Percentiles rank a stretch among this genome's conserved stretches.
These are phyloP conservation scores for Linaria vulgaris DNA, from an alignment of 257 asterid genomes.

Conservation along the genomic window DNA sequence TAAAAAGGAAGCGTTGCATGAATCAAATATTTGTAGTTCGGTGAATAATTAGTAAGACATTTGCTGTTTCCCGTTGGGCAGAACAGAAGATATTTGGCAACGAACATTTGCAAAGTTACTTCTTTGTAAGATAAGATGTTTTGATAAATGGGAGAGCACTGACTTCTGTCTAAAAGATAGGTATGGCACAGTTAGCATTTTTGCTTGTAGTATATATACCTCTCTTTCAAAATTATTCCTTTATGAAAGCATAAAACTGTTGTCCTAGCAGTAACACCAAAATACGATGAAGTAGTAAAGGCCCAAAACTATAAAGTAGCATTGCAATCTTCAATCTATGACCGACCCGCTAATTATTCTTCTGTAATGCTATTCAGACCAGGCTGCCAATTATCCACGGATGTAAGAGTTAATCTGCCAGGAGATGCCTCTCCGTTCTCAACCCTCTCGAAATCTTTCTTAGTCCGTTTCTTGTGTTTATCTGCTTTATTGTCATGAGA, in stretches of 20 bases:
- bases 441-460: constrained; percentile 2
- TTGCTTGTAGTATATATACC: no score
- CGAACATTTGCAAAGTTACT: no score
- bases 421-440: constrained; percentile 24
- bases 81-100: no score
- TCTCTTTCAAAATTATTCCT: no score
- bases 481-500: background rate
- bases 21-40: background rate
- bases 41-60: background rate
- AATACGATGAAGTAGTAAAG: background rate
- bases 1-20: no score
- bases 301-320: background rate
- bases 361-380: constrained; percentile 33
- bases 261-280: background rate
- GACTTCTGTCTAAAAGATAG: background rate
- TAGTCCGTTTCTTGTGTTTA: constrained; percentile 5
- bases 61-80: background rate
- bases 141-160: background rate
- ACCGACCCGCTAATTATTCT: constrained; percentile 11
- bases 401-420: constrained; percentile 38
- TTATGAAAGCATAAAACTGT: background rate
- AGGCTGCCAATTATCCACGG: constrained; percentile 41
- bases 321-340: background rate
- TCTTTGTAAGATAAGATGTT: no score
- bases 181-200: no score